These are phyloP conservation scores for Globisporangium nagaii DNA, from an alignment of 352 stramenopile genomes.

Conservation along the genomic window DNA sequence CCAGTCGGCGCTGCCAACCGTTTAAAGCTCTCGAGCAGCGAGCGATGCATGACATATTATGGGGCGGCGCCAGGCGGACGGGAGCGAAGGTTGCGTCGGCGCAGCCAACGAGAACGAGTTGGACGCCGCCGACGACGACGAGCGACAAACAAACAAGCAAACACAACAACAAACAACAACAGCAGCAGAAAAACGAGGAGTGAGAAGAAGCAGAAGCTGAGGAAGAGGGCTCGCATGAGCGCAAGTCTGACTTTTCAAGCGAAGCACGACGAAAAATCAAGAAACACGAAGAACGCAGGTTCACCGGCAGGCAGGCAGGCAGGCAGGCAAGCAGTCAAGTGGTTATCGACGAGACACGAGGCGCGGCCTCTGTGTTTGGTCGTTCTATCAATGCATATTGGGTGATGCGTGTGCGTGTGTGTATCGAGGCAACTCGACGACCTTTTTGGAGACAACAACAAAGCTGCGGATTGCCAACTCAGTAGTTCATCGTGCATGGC, in stretches of 20 bases:
- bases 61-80: background rate
- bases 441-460: slow-evolving; percentile 1
- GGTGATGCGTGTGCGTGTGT: slow-evolving; percentile 4
- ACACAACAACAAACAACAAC: slow-evolving; percentile 3
- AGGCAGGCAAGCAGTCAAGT: no score
- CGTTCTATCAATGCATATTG: slow-evolving; percentile 12
- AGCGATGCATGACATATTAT: slow-evolving; percentile 7
- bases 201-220: background rate
- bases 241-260: no score
- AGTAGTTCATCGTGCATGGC: background rate
- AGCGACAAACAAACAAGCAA: background rate
- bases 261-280: slow-evolving; percentile 6
- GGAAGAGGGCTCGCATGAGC: no score
- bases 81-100: background rate
- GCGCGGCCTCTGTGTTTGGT: slow-evolving; percentile 10
- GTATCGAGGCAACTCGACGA: slow-evolving; percentile 5
- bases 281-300: slow-evolving; percentile 1
- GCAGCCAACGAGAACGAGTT: slow-evolving; percentile 2
- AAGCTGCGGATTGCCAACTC: background rate
- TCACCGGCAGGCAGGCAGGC: slow-evolving; percentile 4
- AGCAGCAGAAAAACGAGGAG: background rate
- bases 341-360: slow-evolving; percentile 1
- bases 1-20: slow-evolving; percentile 24
- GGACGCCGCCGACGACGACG: no score
- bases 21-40: slow-evolving; percentile 32